A percentile compares a stretch with the other conserved stretches of the same genome.
Conservation (phyloP, 176 grass and related monocot species). For the Lolium perenne region DNA sequence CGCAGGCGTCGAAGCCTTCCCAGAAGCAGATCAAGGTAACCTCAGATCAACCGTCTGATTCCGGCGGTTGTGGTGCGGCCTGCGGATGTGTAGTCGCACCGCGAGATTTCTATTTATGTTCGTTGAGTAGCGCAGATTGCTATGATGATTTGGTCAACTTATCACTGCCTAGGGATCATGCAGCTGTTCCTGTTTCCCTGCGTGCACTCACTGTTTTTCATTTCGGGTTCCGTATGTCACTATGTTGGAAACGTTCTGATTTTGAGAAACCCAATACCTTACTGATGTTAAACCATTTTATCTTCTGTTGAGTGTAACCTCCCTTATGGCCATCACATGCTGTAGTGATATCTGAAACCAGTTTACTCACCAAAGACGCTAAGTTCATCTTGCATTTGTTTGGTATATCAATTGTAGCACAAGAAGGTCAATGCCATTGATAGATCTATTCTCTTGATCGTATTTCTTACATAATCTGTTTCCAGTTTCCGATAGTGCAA, state of each 20-base stretch:
- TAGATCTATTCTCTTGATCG: not conserved
- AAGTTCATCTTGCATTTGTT: conserved; percentile 17
- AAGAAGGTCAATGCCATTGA: not conserved
- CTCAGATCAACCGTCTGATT: not conserved
- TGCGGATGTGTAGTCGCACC: conserved; percentile 7
- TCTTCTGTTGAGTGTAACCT: not conserved
- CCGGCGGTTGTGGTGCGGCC: not conserved
- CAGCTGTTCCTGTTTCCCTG: not conserved
- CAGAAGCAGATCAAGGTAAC: conserved; percentile 32
- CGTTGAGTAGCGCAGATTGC: too few relatives aligned
- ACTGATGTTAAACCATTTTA: not conserved
- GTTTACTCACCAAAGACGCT: not conserved
- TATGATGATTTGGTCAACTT: not conserved
- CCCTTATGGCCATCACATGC: not conserved
- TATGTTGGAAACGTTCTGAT: not conserved
- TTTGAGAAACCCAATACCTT: not conserved
- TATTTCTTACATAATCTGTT: not conserved
- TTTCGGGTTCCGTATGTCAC: not conserved
- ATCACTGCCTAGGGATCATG: not conserved
- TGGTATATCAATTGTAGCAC: not conserved
- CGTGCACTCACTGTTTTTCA: not conserved
- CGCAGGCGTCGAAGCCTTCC: not conserved
- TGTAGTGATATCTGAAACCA: not conserved
- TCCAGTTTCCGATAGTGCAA: not conserved
- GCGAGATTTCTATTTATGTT: not conserved